Conservation (phyloP, 441 rosid species). For the Erodium trifolium region DNA sequence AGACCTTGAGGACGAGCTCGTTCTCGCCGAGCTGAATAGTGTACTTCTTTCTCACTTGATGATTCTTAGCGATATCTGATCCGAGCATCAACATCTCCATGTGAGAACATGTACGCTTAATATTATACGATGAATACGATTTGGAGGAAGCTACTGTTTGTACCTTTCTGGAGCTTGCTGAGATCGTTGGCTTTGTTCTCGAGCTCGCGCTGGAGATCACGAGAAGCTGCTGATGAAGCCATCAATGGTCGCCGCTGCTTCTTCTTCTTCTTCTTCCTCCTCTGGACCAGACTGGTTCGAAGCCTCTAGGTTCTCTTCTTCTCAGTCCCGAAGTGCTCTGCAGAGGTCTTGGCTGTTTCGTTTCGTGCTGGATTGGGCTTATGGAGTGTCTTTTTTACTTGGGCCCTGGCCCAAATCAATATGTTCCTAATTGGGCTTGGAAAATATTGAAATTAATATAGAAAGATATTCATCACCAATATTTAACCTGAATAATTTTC, state of each 20-base stretch:
- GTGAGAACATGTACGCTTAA: neutral
- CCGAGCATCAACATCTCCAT: neutral
- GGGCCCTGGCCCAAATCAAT: neutral
- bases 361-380: neutral
- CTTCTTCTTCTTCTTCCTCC: neutral
- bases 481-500: too few relatives aligned
- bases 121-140: neutral
- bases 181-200: constrained; percentile 80
- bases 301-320: neutral
- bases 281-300: neutral
- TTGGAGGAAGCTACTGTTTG: constrained; percentile 5
- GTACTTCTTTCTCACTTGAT: constrained; percentile 86
- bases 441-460: too few relatives aligned
- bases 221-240: constrained; percentile 39
- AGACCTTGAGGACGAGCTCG: constrained; percentile 86
- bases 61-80: constrained; percentile 76
- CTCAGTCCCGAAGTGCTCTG: neutral
- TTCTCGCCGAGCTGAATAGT: constrained; percentile 91
- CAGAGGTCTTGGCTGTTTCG: neutral
- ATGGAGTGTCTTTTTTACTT: neutral
- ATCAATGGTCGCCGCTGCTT: neutral
- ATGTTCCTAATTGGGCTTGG: neutral
- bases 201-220: constrained; percentile 74
- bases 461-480: too few relatives aligned
- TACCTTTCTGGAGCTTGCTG: constrained; percentile 77